phyloP scores from a whole-genome alignment of 495 filamentous ascomycete species.

The Annulohypoxylon maeteangense region DNA sequence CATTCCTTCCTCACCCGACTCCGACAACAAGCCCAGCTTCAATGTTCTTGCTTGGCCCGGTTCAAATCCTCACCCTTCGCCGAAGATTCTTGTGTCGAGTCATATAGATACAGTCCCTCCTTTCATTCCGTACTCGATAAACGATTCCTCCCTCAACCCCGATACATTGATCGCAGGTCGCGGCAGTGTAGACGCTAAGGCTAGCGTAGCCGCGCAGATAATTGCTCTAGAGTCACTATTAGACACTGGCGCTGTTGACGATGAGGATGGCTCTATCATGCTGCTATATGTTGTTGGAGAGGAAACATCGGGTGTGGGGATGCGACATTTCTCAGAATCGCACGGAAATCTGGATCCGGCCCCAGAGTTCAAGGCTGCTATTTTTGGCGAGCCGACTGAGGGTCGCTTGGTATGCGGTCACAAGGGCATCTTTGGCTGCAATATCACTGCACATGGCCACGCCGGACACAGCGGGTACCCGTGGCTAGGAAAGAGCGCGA shows the following conservation, averaged over 20 bases:
- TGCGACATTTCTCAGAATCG: slow-evolving; percentile 71
- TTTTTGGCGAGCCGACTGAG: slow-evolving; percentile 95
- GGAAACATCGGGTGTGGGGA: slow-evolving; percentile 84
- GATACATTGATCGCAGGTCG: slow-evolving; percentile 69
- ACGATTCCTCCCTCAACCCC: slow-evolving; percentile 56
- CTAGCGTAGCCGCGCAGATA: slow-evolving; percentile 81
- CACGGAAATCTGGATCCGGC: slow-evolving; percentile 59
- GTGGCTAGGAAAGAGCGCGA: slow-evolving; percentile 82
- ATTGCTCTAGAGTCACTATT: slow-evolving; percentile 73
- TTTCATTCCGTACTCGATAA: slow-evolving; percentile 72
- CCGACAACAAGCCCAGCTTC: slow-evolving; percentile 54
- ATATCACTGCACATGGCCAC: slow-evolving; percentile 73
- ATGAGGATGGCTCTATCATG: slow-evolving; percentile 61
- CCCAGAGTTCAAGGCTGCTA: slow-evolving; percentile 62
- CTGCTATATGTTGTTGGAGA: slow-evolving; percentile 93
- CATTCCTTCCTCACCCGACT: slow-evolving; percentile 66
- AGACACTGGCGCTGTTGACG: slow-evolving; percentile 50
- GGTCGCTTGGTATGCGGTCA: slow-evolving; percentile 86
- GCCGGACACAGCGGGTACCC: slow-evolving; percentile 93
- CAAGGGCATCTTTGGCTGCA: slow-evolving; percentile 79
- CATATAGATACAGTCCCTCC: slow-evolving; percentile 80
- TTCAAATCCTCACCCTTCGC: slow-evolving; percentile 54
- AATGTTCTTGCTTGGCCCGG: slow-evolving; percentile 85
- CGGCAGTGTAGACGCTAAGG: slow-evolving; percentile 92
- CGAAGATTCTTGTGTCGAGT: slow-evolving; percentile 75